These are phyloP conservation scores for Scheffersomyces cryptocercus DNA, from an alignment of 1,139 yeast genomes.

Conservation along the genomic window DNA sequence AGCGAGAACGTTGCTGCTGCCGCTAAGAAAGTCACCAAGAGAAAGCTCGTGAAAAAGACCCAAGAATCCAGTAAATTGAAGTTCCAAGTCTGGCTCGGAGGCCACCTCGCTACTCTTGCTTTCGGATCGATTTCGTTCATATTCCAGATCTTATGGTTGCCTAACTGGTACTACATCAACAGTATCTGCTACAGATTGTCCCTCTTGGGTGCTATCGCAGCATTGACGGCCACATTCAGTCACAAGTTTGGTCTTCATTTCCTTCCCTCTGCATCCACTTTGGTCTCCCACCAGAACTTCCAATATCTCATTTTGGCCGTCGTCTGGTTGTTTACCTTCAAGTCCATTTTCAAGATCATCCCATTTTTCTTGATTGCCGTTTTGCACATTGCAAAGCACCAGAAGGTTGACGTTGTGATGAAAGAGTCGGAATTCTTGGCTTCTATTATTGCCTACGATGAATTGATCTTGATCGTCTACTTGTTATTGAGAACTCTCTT, in stretches of 20 bases:
- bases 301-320: constrained; percentile 57
- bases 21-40: constrained; percentile 17
- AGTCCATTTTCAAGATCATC: constrained; percentile 62
- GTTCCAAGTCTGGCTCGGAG: constrained; percentile 59
- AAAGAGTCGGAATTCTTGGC: constrained; percentile 43
- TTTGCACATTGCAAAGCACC: constrained; percentile 51
- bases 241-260: constrained; percentile 57
- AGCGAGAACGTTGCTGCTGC: not conserved
- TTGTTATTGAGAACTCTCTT: constrained; percentile 59
- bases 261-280: constrained; percentile 56
- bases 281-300: constrained; percentile 68
- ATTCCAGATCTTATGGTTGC: constrained; percentile 50
- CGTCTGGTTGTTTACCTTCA: constrained; percentile 65
- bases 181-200: constrained; percentile 52
- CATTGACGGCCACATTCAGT: constrained; percentile 54
- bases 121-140: constrained; percentile 51
- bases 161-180: constrained; percentile 46
- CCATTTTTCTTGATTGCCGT: constrained; percentile 60
- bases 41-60: constrained; percentile 41
- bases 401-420: constrained; percentile 42
- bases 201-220: constrained; percentile 55
- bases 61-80: constrained; percentile 42
- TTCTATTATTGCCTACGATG: constrained; percentile 60
- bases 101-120: constrained; percentile 52
- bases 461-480: constrained; percentile 52